Base-by-base conservation (phyloP, 1,284 basidiomycete species). In the Puccinia polysora region DNA sequence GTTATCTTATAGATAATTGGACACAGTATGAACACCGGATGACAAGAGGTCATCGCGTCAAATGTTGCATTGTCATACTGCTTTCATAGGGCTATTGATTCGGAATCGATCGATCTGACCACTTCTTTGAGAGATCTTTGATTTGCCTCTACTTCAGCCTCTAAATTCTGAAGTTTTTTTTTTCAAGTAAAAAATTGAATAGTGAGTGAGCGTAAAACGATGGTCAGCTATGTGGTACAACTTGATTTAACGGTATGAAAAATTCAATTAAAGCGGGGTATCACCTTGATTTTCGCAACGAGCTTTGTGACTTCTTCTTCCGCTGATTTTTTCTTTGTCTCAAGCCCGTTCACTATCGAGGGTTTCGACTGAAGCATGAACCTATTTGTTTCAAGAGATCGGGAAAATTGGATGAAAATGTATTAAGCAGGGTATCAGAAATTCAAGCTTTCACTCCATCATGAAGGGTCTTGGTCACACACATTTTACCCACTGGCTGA, bases 401-500 rank as follows among this genome's bases (percentile, higher is more conserved):
- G n/a, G n/a, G n/a, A n/a, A n/a, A n/a, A n/a, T n/a, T n/a, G n/a
- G n/a, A n/a, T n/a, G n/a, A 45, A 45, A 45, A 45, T 45, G 40
- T n/a, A 10, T 45, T 45, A 45, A 45, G 10, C 40, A 45, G n/a
- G 10, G 10, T 45, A 45, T 45, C 40, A n/a, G n/a, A n/a, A n/a
- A n/a, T n/a, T n/a, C n/a, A n/a, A n/a, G n/a, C n/a, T n/a, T n/a
- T n/a, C n/a, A n/a, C n/a, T n/a, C n/a, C 10, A 45, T 45, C 10
- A 45, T 10, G n/a, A 45, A 45, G n/a, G 10, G 25, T 15, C 7
- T 15, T 15, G 28, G 15, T 28, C 7, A 58, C 12, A 32, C 15
- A 58, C 55, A 58, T 58, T 58, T 58, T 58, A 36, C 55, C 55
- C 8, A 58, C 30, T 25, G 55, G 30, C 30, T 20, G 28, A 36